phyloP scores from a whole-genome alignment of 2,329 filamentous ascomycete genomes.

The Microdochium paspali region DNA sequence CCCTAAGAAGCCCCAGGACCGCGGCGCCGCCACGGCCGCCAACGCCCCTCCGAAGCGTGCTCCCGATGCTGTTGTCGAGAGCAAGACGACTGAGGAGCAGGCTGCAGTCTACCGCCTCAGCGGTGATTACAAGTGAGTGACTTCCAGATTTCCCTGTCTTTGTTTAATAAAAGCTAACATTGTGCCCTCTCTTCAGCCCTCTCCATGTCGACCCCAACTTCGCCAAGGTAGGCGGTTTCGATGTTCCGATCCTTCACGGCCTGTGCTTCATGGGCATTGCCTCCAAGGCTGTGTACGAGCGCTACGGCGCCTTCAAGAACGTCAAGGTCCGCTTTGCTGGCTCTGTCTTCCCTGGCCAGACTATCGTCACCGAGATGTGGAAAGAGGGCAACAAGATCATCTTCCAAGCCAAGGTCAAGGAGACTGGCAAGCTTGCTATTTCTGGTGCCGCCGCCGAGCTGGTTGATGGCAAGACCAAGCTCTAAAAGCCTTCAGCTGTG shows the following conservation, averaged over 20 bases:
- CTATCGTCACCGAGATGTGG: constrained; percentile 92
- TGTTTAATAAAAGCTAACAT: too few species aligned
- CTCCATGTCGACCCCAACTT: constrained; percentile 93
- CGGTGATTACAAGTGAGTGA: constrained; percentile 72
- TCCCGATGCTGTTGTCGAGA: constrained; percentile 76
- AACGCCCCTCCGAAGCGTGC: constrained; percentile 70
- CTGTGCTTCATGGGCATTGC: constrained; percentile 90
- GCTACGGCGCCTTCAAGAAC: constrained; percentile 76
- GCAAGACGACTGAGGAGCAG: constrained; percentile 81
- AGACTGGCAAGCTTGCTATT: constrained; percentile 86
- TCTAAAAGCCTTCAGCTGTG: background rate
- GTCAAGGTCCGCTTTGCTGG: constrained; percentile 90
- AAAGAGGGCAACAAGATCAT: constrained; percentile 67
- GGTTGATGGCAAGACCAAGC: constrained; percentile 20
- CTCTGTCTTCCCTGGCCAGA: constrained; percentile 77
- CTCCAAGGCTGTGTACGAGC: constrained; percentile 81
- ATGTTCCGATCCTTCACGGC: constrained; percentile 90
- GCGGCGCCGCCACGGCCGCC: constrained; percentile 69
- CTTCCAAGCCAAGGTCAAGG: constrained; percentile 83
- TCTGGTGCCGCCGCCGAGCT: constrained; percentile 73
- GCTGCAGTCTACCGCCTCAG: constrained; percentile 88
- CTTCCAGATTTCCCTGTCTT: background rate
- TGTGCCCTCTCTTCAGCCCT: constrained; percentile 43
- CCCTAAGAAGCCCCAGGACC: constrained; percentile 63
- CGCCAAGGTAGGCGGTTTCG: constrained; percentile 91